Base-by-base conservation (phyloP, 164 flowering plant genomes). In the Akebia trifoliata region DNA sequence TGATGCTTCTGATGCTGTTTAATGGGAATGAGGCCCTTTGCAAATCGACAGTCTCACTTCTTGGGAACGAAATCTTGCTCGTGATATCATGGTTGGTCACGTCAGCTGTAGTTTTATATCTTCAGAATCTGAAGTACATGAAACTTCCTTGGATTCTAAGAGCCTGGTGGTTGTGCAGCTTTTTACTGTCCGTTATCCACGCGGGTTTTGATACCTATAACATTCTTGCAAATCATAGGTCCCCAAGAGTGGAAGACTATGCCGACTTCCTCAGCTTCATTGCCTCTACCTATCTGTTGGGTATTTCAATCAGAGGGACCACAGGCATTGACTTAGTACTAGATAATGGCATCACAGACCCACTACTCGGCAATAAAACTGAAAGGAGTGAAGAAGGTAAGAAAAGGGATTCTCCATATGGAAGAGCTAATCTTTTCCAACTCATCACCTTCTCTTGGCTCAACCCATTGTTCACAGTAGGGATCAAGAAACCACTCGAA, bases 391-490 rank as follows among this genome's bases (percentile, higher is more conserved):
- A 25, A 29, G 64, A 61, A 65, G 53, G 35, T 21, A n/a, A n/a
- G n/a, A 69, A 61, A 50, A 77, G 61, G 65, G 74, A 79, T n/a
- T 75, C 83, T 36, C 68, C 58, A 26, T 91, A 84, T 68, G 92
- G 82, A 52, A 81, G 67, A 61, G 86, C 98, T 56, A 77, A 77
- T 40, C 50, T 86, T 60, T 43, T 80, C 55, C 90, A 86, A 54
- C 88, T 84, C 3, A 51, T 91, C 22, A 86, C 92, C 61, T 91
- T 86, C 76, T 88, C 98, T 28, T 91, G 98, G 98, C 84, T 88
- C 51, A 88, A 78, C 56, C 90, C 94, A 35, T 65, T 88, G 57
- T 88, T 91, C 67, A 73, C 76, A 26, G 69, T 76, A 37, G 96
- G 98, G 21, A 46, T 55, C 50, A 78, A 76, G 74, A 88, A 83